These are phyloP conservation scores for Corylus americana DNA, from an alignment of 306 rosid genomes.

Conservation along the genomic window DNA sequence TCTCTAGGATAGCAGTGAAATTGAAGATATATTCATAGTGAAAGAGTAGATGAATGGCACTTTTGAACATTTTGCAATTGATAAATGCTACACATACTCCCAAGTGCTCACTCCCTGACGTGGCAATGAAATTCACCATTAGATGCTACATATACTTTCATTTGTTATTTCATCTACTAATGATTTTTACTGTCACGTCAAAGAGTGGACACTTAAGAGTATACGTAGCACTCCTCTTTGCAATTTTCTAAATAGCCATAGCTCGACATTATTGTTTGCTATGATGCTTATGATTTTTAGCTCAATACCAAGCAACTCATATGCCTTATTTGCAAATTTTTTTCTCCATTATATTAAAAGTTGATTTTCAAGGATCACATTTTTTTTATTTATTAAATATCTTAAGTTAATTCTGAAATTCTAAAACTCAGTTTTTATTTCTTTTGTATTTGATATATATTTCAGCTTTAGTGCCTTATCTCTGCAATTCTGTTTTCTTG, in stretches of 20 bases:
- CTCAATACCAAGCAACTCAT: not conserved
- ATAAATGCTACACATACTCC: too few relatives aligned
- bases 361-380: constrained; percentile 10
- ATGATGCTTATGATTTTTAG: constrained; percentile 12
- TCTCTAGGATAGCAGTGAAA: constrained; percentile 22
- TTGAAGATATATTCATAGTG: constrained; percentile 17
- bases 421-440: not conserved
- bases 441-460: not conserved
- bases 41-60: constrained; percentile 6
- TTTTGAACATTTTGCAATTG: not conserved
- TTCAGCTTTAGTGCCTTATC: not conserved
- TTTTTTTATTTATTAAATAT: not conserved
- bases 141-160: too few relatives aligned
- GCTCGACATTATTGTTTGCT: constrained; percentile 6
- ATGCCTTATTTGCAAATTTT: constrained; percentile 13
- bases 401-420: constrained; percentile 4
- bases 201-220: too few relatives aligned
- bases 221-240: too few relatives aligned
- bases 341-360: constrained; percentile 3
- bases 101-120: too few relatives aligned
- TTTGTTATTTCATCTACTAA: too few relatives aligned
- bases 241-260: not conserved
- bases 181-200: too few relatives aligned
- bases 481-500: not conserved
- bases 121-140: too few relatives aligned